A percentile compares a stretch with the other conserved stretches of the same genome.
Evolutionary conservation across 2,329 filamentous ascomycete genomes (phyloP).

Genomic region (Verticillium isaacii): DNA sequence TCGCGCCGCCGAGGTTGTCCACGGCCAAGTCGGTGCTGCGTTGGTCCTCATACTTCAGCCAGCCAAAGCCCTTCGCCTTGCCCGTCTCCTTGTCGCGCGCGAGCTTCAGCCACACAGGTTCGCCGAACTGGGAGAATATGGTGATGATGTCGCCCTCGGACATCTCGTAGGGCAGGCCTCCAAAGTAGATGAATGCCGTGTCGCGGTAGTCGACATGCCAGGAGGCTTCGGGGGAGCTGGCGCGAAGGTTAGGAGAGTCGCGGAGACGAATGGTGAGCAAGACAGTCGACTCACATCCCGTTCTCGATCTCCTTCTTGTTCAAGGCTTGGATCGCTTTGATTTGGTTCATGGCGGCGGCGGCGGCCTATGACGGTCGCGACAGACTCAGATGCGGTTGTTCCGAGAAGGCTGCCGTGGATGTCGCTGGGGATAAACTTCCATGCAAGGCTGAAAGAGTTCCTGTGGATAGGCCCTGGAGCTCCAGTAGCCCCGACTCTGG

Average conservation of each 20-base stretch:
- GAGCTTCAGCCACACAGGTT: conserved; percentile 89
- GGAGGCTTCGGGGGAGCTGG: conserved; percentile 75
- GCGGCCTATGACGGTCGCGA: neutral
- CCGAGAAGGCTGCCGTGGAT: neutral
- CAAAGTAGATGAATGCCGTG: conserved; percentile 95
- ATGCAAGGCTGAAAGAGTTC: conserved; percentile 9
- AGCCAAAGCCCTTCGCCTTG: conserved; percentile 90
- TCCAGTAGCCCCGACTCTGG: neutral
- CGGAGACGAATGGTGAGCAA: neutral
- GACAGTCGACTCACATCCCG: conserved; percentile 57
- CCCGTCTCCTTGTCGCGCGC: conserved; percentile 94
- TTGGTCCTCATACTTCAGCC: conserved; percentile 98
- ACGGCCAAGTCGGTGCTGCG: conserved; percentile 92
- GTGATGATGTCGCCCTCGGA: conserved; percentile 94
- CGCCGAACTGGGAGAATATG: conserved; percentile 95
- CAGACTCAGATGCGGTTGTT: neutral
- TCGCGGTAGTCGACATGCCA: conserved; percentile 98
- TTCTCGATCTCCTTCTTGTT: conserved; percentile 94
- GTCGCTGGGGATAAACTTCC: neutral
- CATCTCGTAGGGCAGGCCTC: conserved; percentile 85
- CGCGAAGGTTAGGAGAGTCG: conserved; percentile 2
- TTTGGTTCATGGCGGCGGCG: conserved; percentile 74
- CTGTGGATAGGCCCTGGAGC: neutral
- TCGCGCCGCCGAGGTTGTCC: conserved; percentile 87
- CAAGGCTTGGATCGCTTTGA: conserved; percentile 85